Evolutionary conservation across 148 eudicot species (phyloP).

Genomic region (Pouteria glomerata): DNA sequence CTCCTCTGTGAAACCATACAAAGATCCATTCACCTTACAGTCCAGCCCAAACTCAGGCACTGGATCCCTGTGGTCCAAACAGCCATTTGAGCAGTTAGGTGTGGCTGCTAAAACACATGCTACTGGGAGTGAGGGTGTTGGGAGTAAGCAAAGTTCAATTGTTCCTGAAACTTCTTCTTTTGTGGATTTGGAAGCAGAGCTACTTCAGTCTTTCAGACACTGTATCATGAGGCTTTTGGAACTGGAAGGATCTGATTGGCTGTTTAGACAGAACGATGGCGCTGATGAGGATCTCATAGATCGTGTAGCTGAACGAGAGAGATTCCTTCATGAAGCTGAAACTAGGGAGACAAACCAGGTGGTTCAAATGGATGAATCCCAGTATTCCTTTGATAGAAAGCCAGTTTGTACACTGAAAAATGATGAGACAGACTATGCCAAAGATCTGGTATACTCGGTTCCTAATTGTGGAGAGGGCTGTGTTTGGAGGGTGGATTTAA

Average conservation of each 20-base stretch:
- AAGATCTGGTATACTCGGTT: conserved; percentile 43
- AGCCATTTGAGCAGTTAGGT: conserved; percentile 85
- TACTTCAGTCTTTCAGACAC: conserved; percentile 73
- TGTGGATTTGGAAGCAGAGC: conserved; percentile 56
- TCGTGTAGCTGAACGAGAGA: conserved; percentile 80
- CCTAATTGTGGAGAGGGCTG: conserved; percentile 96
- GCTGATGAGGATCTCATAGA: conserved; percentile 87
- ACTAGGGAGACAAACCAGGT: conserved; percentile 41
- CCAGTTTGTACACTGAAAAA: not conserved
- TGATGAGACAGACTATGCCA: conserved; percentile 33
- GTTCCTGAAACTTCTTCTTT: conserved; percentile 41
- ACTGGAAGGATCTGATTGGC: conserved; percentile 89
- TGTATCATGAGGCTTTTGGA: conserved; percentile 74
- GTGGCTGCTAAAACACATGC: conserved; percentile 38
- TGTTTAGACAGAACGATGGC: conserved; percentile 85
- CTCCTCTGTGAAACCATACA: conserved; percentile 50
- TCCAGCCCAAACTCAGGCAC: conserved; percentile 39
- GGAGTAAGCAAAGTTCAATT: conserved; percentile 18
- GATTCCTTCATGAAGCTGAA: conserved; percentile 69
- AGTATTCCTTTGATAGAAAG: conserved; percentile 34
- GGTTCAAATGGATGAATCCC: conserved; percentile 31
- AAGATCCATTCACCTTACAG: conserved; percentile 46
- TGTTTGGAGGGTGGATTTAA: conserved; percentile 69
- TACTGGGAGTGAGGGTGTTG: conserved; percentile 24
- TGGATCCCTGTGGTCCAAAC: conserved; percentile 70